Percentiles rank a stretch among this genome's conserved stretches.
These are phyloP conservation scores for Wickerhamiella nectarea DNA, from an alignment of 805 yeast genomes.

Conservation along the genomic window DNA sequence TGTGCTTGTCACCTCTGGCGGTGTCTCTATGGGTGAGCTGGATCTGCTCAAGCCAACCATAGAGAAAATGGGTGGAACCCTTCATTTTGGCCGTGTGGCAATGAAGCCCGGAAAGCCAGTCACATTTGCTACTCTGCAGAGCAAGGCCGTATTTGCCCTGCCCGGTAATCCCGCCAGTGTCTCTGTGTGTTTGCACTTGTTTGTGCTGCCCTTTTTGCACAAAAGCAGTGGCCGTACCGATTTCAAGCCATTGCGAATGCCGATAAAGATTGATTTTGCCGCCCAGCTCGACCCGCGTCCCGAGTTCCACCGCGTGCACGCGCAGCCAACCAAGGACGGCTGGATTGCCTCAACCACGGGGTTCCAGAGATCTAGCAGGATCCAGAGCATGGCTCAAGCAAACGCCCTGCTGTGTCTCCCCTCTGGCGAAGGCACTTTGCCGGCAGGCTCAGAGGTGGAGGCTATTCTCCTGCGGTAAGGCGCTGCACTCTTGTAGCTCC, in stretches of 20 bases:
- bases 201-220: conserved; percentile 35
- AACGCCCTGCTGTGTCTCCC: conserved; percentile 36
- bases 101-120: conserved; percentile 51
- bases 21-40: conserved; percentile 47
- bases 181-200: conserved; percentile 34
- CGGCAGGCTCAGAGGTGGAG: conserved; percentile 14
- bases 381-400: conserved; percentile 36
- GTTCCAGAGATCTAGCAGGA: conserved; percentile 37
- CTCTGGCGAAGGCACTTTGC: conserved; percentile 16
- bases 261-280: conserved; percentile 26
- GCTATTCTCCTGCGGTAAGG: conserved; percentile 15
- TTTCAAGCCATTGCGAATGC: conserved; percentile 24
- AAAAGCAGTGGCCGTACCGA: conserved; percentile 26
- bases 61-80: conserved; percentile 32
- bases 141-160: conserved; percentile 33
- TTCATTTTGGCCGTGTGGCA: conserved; percentile 42
- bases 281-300: conserved; percentile 36
- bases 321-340: conserved; percentile 23
- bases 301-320: conserved; percentile 36
- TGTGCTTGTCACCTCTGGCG: conserved; percentile 39
- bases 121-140: conserved; percentile 35
- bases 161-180: conserved; percentile 50
- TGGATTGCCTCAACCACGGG: conserved; percentile 35
- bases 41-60: conserved; percentile 39
- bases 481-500: too few relatives aligned